phyloP scores from a whole-genome alignment of 2,329 filamentous ascomycete genomes.

The Exserohilum rostratum region DNA sequence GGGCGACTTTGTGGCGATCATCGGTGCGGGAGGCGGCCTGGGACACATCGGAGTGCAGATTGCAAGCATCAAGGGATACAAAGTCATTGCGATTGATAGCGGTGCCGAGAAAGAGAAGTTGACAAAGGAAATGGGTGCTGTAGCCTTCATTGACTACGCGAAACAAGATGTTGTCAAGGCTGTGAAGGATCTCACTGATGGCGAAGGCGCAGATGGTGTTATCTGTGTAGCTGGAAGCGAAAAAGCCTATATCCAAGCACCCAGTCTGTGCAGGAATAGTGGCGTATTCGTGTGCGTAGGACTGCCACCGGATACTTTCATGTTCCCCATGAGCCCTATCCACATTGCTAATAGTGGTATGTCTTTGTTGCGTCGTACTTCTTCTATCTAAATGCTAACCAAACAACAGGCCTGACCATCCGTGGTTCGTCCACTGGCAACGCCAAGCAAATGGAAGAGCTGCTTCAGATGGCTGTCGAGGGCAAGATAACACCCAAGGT shows the following conservation, averaged over 20 bases:
- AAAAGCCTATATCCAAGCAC: constrained; percentile 53
- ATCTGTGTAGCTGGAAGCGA: constrained; percentile 57
- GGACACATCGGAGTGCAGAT: constrained; percentile 83
- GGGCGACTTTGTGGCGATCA: constrained; percentile 79
- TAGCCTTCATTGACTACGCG: constrained; percentile 78
- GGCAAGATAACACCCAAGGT: constrained; percentile 51
- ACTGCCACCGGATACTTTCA: constrained; percentile 52
- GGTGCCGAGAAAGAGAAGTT: constrained; percentile 79
- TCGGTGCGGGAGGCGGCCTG: constrained; percentile 83
- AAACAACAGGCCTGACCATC: constrained; percentile 48
- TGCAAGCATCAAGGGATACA: constrained; percentile 80
- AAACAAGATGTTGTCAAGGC: constrained; percentile 53
- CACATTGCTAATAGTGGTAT: constrained; percentile 55
- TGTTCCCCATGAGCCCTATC: constrained; percentile 54
- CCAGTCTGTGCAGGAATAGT: constrained; percentile 52
- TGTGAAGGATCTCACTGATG: constrained; percentile 50
- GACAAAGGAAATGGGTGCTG: constrained; percentile 72
- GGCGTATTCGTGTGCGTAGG: constrained; percentile 57
- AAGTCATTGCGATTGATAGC: constrained; percentile 80
- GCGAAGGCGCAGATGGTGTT: constrained; percentile 54
- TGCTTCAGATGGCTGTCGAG: constrained; percentile 52
- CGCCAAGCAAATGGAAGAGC: constrained; percentile 53
- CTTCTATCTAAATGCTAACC: constrained; percentile 1
- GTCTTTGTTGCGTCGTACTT: not conserved
- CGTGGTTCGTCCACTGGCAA: constrained; percentile 56